Evolutionary conservation across 129 eudicot genomes (phyloP), one percentile per base, ranked within the genome.

Genomic region (Kitagawia praeruptora): DNA sequence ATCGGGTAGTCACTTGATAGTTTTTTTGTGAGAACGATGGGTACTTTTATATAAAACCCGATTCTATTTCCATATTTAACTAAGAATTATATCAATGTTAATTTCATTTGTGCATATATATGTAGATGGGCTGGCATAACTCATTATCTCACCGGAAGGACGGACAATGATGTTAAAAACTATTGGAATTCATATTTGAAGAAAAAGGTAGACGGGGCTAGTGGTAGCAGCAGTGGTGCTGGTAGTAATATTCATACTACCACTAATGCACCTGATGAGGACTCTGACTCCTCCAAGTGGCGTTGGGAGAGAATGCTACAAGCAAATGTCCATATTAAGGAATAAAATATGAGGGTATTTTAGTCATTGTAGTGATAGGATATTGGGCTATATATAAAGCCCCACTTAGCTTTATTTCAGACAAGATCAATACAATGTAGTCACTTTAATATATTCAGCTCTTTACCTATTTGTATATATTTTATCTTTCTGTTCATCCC

Each of bases 81-180:
- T 23, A 21, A 21, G 3, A 56, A 21, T 56, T 56, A 56, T 45
- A 45, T 45, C 15, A 49, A 49, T 16, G 8, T 49, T 15, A 13
- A 56, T 7, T 23, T 56, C 28, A 21, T 23, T 37, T 46, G 76
- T 56, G 28, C 4, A 21, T 53, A 21, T 56, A 56, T 56, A 6
- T 23, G 45, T 76, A 87, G 91, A 78, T 87, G 91, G 91, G 81
- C 91, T 45, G 88, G 84, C 27, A 87, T 87, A 87, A 88, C 91
- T 80, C 76, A 81, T 13, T 81, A 82, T 72, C 87, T 87, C 15
- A 87, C 91, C 0, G 79, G 80, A 40, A 67, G 91, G 56, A 87
- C 91, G 21, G 91, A 87, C 76, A 87, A 87, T 44, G 91, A 87
- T 7, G 79, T 87, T 21, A 87, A 87, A 51, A 87, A 87, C 41